Percentiles rank a stretch among this genome's conserved stretches.
Evolutionary conservation across 2,329 filamentous ascomycete species (phyloP).

Genomic region (Ilyonectria robusta): DNA sequence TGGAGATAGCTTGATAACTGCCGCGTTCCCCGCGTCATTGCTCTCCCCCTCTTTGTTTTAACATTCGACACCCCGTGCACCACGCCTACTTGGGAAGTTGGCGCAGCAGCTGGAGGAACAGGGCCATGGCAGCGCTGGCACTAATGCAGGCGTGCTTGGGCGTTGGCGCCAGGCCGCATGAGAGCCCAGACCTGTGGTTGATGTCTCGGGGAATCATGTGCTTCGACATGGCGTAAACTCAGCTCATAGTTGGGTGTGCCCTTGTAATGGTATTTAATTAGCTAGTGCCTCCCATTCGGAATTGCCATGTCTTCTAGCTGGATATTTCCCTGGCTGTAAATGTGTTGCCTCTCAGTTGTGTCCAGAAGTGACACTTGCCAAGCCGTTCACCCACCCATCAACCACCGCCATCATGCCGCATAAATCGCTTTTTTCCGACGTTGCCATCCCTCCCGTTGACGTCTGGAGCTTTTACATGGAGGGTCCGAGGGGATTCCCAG

Average conservation of each 20-base stretch:
- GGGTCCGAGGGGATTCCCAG: conserved; percentile 75
- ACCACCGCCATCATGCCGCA: conserved; percentile 72
- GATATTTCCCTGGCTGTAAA: neutral
- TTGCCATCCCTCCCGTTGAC: conserved; percentile 82
- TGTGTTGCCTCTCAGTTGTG: neutral
- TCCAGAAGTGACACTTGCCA: neutral
- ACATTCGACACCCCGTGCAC: neutral
- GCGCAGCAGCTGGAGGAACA: neutral
- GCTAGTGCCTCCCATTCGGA: neutral
- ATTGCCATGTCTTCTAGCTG: neutral
- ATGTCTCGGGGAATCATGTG: conserved; percentile 10
- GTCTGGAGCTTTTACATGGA: conserved; percentile 87
- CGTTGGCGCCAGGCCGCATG: neutral
- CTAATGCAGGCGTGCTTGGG: conserved; percentile 10
- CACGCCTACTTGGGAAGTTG: neutral
- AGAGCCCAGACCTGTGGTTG: neutral
- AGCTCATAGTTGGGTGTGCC: neutral
- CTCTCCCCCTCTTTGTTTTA: neutral
- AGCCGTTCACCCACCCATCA: too few species aligned
- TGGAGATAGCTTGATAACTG: neutral
- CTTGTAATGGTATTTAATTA: neutral
- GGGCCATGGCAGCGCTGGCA: neutral
- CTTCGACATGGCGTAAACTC: conserved; percentile 1
- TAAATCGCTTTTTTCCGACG: conserved; percentile 73
- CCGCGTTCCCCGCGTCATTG: neutral